A percentile compares a stretch with the other conserved stretches of the same genome.
Evolutionary conservation across 345 rosid species (phyloP).

Genomic region (Hibiscus trionum): DNA sequence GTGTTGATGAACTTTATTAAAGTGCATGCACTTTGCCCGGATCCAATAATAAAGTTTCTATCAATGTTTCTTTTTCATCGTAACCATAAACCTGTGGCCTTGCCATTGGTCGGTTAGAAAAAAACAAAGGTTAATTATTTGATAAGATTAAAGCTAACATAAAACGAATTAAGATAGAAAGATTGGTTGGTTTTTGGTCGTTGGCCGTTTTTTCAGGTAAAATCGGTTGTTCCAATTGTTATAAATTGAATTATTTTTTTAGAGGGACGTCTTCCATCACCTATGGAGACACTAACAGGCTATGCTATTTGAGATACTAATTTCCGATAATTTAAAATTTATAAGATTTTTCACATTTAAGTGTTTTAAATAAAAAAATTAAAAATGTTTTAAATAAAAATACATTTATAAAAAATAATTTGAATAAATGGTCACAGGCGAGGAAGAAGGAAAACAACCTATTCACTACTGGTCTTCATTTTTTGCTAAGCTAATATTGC

Average conservation of each 20-base stretch:
- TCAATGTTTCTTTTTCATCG: neutral
- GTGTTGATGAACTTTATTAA: neutral
- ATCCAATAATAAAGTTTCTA: neutral
- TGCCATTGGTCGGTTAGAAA: conserved; percentile 1
- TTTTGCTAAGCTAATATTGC: too few species aligned
- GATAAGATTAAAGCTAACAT: neutral
- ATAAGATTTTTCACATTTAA: too few species aligned
- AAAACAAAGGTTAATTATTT: neutral
- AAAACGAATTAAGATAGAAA: neutral
- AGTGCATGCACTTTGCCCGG: conserved; percentile 3
- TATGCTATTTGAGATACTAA: neutral
- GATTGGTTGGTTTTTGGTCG: conserved; percentile 13
- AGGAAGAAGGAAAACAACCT: too few species aligned
- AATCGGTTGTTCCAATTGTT: conserved; percentile 20
- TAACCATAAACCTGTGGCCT: conserved; percentile 9
- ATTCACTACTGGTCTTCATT: too few species aligned
- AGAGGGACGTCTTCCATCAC: neutral
- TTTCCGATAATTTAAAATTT: neutral
- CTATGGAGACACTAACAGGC: neutral
- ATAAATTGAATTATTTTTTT: neutral
- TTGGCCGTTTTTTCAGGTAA: conserved; percentile 41
- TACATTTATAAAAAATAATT: too few species aligned
- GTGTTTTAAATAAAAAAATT: too few species aligned
- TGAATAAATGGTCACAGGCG: too few species aligned
- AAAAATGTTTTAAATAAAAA: too few species aligned